These are phyloP conservation scores for Coemansia sp. DNA, from an alignment of 192 early-diverging fungal species.

Conservation along the genomic window DNA sequence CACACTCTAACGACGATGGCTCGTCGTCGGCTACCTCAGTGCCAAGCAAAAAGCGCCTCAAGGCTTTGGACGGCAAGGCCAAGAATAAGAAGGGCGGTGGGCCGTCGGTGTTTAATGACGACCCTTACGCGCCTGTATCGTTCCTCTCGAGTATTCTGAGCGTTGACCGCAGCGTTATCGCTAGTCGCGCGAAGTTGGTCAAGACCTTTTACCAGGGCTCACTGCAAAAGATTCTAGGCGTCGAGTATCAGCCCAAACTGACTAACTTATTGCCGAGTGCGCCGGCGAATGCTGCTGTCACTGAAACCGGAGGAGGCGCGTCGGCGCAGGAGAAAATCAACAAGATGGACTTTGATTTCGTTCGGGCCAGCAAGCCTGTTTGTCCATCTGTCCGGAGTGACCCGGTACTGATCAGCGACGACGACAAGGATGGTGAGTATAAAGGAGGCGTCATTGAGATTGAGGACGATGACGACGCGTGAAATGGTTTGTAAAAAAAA, in stretches of 20 bases:
- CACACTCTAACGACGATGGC: neutral
- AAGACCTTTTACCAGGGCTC: slow-evolving; percentile 33
- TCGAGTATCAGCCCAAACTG: slow-evolving; percentile 41
- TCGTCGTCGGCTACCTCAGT: neutral
- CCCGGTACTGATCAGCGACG: slow-evolving; percentile 16
- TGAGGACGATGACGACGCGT: neutral
- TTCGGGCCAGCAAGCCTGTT: neutral
- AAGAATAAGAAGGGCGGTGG: neutral
- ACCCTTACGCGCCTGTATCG: slow-evolving; percentile 50
- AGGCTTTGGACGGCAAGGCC: slow-evolving; percentile 22
- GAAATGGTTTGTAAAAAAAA: neutral
- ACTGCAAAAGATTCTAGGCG: slow-evolving; percentile 41
- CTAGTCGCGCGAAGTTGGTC: slow-evolving; percentile 22
- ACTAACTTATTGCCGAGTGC: slow-evolving; percentile 16
- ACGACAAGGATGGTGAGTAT: neutral
- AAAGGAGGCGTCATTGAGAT: neutral
- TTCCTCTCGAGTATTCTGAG: slow-evolving; percentile 53
- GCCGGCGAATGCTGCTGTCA: neutral
- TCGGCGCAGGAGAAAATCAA: slow-evolving; percentile 28
- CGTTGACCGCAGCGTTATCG: slow-evolving; percentile 15
- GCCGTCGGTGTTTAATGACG: slow-evolving; percentile 18
- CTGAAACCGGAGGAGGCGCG: neutral
- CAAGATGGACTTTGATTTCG: slow-evolving; percentile 38
- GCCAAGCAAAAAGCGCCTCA: slow-evolving; percentile 26
- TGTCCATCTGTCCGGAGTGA: neutral